These are phyloP conservation scores for Fusarium scirpi DNA, from an alignment of 2,329 filamentous ascomycete genomes.

Conservation along the genomic window DNA sequence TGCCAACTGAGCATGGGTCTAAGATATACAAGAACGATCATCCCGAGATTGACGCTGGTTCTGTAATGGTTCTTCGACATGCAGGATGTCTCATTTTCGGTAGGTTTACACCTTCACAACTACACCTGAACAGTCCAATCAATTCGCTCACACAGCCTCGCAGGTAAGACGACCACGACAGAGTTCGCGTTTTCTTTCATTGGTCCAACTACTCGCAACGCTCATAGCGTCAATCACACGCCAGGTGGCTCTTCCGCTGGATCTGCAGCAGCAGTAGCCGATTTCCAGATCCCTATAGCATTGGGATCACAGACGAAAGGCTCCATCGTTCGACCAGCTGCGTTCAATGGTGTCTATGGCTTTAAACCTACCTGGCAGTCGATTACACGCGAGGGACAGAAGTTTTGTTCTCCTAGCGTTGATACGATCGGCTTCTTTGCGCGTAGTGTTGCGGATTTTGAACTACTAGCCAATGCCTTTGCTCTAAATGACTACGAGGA, in stretches of 20 bases:
- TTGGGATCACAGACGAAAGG: conserved; percentile 76
- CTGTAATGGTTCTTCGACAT: conserved; percentile 62
- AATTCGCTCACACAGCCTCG: conserved; percentile 60
- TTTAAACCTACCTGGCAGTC: conserved; percentile 76
- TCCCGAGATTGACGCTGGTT: conserved; percentile 62
- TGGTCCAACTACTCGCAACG: conserved; percentile 66
- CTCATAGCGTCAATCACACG: conserved; percentile 71
- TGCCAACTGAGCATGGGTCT: conserved; percentile 68
- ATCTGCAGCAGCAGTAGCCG: conserved; percentile 73
- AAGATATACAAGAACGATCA: conserved; percentile 61
- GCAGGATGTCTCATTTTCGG: conserved; percentile 68
- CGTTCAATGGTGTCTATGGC: conserved; percentile 73
- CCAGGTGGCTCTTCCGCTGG: conserved; percentile 76
- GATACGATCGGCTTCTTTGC: conserved; percentile 74
- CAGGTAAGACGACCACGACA: conserved; percentile 56
- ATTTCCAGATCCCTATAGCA: conserved; percentile 70
- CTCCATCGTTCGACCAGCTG: conserved; percentile 71
- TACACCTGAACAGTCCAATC: conserved; percentile 44
- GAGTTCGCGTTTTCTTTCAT: conserved; percentile 67
- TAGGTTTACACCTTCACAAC: not conserved
- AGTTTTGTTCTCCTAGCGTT: conserved; percentile 67
- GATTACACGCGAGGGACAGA: conserved; percentile 71
- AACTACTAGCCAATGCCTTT: conserved; percentile 67
- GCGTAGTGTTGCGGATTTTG: conserved; percentile 68
- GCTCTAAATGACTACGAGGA: conserved; percentile 63